Evolutionary conservation across 495 filamentous ascomycete genomes (phyloP).

Genomic region (Penicillium lagena): DNA sequence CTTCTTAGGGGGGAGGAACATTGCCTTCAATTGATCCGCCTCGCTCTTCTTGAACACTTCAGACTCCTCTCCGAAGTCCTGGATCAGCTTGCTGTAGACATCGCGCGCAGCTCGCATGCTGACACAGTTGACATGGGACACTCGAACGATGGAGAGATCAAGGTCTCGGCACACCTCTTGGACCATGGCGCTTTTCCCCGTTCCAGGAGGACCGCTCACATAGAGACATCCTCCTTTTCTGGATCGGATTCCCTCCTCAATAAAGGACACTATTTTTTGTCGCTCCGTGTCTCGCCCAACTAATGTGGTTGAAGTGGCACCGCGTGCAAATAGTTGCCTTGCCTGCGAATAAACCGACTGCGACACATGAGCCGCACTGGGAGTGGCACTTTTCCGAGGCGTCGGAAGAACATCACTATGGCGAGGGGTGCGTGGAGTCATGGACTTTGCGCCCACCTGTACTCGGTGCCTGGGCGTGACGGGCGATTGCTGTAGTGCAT

Average conservation of each 20-base stretch:
- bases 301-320: conserved; percentile 65
- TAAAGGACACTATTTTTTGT: conserved; percentile 60
- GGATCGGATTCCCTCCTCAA: conserved; percentile 54
- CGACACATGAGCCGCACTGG: conserved; percentile 28
- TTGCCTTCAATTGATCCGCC: conserved; percentile 49
- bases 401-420: conserved; percentile 44
- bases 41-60: conserved; percentile 51
- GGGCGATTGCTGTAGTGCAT: conserved; percentile 56
- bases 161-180: conserved; percentile 64
- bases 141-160: conserved; percentile 46
- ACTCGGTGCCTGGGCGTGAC: conserved; percentile 67
- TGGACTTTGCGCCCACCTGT: conserved; percentile 50
- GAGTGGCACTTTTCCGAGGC: conserved; percentile 47
- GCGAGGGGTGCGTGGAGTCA: conserved; percentile 56
- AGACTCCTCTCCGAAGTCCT: conserved; percentile 53
- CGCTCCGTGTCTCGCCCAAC: conserved; percentile 81
- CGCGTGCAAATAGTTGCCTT: conserved; percentile 78
- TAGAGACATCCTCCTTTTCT: conserved; percentile 80
- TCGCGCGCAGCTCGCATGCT: conserved; percentile 81
- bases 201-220: conserved; percentile 91
- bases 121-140: conserved; percentile 90
- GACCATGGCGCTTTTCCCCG: conserved; percentile 92
- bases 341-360: conserved; percentile 80
- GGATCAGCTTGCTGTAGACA: conserved; percentile 68
- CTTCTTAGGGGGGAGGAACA: conserved; percentile 57